A percentile compares a stretch with the other conserved stretches of the same genome.
These are phyloP conservation scores for Phaeotremella fagi DNA, from an alignment of 768 basidiomycete species.

Conservation along the genomic window DNA sequence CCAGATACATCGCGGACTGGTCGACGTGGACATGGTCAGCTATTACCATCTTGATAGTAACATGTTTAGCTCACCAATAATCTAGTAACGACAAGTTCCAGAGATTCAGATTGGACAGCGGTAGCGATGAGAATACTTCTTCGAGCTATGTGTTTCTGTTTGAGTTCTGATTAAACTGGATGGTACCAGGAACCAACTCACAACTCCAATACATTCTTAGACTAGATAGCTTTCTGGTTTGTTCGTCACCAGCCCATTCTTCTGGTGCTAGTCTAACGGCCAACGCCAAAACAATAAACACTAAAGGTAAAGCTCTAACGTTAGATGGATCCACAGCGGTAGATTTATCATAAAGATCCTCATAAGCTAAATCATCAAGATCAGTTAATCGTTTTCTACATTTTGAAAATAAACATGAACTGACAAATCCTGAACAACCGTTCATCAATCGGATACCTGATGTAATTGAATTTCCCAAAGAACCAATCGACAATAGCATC, in stretches of 20 bases:
- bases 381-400: neutral
- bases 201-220: conserved; percentile 93
- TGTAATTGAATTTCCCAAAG: conserved; percentile 68
- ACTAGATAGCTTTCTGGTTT: conserved; percentile 69
- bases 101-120: conserved; percentile 84
- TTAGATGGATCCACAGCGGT: conserved; percentile 37
- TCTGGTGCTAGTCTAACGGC: conserved; percentile 81
- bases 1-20: conserved; percentile 64
- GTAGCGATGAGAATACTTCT: conserved; percentile 83
- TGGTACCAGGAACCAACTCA: no score
- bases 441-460: conserved; percentile 85
- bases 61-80: conserved; percentile 55
- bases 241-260: conserved; percentile 71
- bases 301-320: conserved; percentile 60
- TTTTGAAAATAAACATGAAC: conserved; percentile 50
- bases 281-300: conserved; percentile 88
- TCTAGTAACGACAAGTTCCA: conserved; percentile 89
- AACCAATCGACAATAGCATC: conserved; percentile 76
- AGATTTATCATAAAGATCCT: conserved; percentile 54
- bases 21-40: neutral
- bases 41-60: neutral
- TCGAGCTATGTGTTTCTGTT: no score
- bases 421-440: conserved; percentile 33
- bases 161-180: no score
- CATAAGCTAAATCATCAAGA: conserved; percentile 52